Conservation (phyloP, 345 rosid genomes). For the Garcia nutans region DNA sequence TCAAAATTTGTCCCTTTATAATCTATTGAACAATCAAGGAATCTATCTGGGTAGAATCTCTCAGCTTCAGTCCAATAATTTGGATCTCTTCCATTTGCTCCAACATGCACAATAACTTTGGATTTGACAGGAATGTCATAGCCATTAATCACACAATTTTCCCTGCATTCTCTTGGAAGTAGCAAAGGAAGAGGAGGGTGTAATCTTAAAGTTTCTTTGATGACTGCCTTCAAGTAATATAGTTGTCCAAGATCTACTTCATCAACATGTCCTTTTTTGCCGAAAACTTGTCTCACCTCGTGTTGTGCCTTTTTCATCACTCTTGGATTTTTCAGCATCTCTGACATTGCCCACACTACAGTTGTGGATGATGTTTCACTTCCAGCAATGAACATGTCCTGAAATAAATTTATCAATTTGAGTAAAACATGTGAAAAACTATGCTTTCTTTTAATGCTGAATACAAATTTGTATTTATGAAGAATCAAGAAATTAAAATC, state of each 20-base stretch:
- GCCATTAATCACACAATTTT: background rate
- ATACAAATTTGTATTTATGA: background rate
- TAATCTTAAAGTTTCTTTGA: conserved; percentile 16
- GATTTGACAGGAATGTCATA: conserved; percentile 8
- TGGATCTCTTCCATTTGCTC: conserved; percentile 16
- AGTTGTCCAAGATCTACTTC: conserved; percentile 6
- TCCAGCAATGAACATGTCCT: conserved; percentile 12
- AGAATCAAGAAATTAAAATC: too few relatives aligned
- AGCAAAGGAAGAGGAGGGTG: conserved; percentile 16
- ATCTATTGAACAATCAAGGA: conserved; percentile 12
- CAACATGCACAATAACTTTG: conserved; percentile 5
- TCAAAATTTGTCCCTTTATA: conserved; percentile 17
- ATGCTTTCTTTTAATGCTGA: background rate
- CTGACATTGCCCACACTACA: conserved; percentile 12
- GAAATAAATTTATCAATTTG: background rate
- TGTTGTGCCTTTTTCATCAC: conserved; percentile 17
- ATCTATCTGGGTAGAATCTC: conserved; percentile 18
- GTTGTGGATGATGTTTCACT: conserved; percentile 4
- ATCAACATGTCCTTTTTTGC: background rate
- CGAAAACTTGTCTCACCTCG: conserved; percentile 5
- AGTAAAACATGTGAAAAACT: background rate
- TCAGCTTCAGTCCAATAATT: conserved; percentile 12
- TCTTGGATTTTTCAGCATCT: conserved; percentile 13
- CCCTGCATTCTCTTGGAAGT: conserved; percentile 14
- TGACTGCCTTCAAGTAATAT: conserved; percentile 3